Conservation (phyloP, 345 rosid species). For the Erodium maritimum region DNA sequence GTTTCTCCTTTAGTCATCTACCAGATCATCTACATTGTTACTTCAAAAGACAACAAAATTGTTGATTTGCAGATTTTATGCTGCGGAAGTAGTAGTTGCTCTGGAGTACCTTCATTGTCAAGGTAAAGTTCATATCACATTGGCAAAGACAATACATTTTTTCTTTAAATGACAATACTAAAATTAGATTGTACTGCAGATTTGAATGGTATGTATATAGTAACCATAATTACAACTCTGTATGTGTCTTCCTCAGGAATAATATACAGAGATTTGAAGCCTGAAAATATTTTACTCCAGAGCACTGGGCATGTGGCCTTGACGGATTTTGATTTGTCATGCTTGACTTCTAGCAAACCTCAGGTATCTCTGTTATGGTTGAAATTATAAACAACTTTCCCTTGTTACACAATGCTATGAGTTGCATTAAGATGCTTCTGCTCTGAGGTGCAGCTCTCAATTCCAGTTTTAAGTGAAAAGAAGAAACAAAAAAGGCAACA, state of each 20-base stretch:
- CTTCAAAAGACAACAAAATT: constrained; percentile 6
- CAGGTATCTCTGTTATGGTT: constrained; percentile 33
- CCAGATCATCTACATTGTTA: background rate
- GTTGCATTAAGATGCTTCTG: background rate
- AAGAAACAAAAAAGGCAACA: constrained; percentile 37
- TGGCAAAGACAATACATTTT: background rate
- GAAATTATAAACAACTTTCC: background rate
- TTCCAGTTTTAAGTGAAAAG: constrained; percentile 50
- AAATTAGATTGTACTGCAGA: too few relatives aligned
- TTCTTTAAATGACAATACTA: too few relatives aligned
- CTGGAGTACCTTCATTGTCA: constrained; percentile 95
- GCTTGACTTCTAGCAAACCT: constrained; percentile 89
- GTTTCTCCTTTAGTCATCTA: too few relatives aligned
- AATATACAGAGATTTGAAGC: constrained; percentile 84
- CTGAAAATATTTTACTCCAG: constrained; percentile 79
- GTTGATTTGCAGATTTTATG: constrained; percentile 53
- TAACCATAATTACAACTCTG: background rate
- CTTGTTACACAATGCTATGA: background rate
- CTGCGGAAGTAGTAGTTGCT: constrained; percentile 77
- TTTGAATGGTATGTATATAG: too few relatives aligned
- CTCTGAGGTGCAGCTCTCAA: constrained; percentile 38
- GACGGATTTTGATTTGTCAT: constrained; percentile 88
- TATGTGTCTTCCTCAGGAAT: constrained; percentile 36
- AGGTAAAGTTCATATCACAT: constrained; percentile 31
- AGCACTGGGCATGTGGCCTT: constrained; percentile 64